Conservation (phyloP, 1,139 yeast species). For the Yamadazyma buinensis region DNA sequence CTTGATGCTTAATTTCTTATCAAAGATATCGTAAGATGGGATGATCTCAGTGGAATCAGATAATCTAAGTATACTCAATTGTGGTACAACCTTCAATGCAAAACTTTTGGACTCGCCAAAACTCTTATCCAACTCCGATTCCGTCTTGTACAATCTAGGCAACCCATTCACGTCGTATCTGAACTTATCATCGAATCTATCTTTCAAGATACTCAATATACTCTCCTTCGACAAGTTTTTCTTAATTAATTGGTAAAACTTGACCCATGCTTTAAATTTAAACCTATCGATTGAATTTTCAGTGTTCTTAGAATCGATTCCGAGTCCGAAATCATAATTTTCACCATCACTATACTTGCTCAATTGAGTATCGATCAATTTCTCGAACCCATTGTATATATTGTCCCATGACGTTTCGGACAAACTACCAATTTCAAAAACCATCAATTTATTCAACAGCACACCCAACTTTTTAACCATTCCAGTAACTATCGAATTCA, state of each 20-base stretch:
- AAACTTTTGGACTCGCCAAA: constrained; percentile 57
- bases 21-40: constrained; percentile 51
- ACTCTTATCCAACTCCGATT: constrained; percentile 65
- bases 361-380: constrained; percentile 25
- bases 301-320: constrained; percentile 46
- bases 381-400: constrained; percentile 46
- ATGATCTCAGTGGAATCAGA: constrained; percentile 50
- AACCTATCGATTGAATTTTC: constrained; percentile 38
- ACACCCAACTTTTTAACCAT: constrained; percentile 36
- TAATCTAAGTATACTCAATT: constrained; percentile 55
- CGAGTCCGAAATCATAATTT: constrained; percentile 61
- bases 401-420: constrained; percentile 59
- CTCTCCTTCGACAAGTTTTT: constrained; percentile 60
- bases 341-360: constrained; percentile 15
- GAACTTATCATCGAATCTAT: constrained; percentile 75
- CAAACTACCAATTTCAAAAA: constrained; percentile 42
- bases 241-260: constrained; percentile 54
- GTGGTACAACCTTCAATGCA: constrained; percentile 57
- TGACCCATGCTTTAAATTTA: constrained; percentile 59
- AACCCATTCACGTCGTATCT: constrained; percentile 79
- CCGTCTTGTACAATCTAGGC: constrained; percentile 78
- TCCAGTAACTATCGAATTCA: constrained; percentile 33
- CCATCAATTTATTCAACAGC: constrained; percentile 37
- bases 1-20: constrained; percentile 19
- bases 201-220: constrained; percentile 54